A percentile compares a stretch with the other conserved stretches of the same genome.
Evolutionary conservation across 257 asterid species (phyloP).

Genomic region (Eucommia ulmoides): DNA sequence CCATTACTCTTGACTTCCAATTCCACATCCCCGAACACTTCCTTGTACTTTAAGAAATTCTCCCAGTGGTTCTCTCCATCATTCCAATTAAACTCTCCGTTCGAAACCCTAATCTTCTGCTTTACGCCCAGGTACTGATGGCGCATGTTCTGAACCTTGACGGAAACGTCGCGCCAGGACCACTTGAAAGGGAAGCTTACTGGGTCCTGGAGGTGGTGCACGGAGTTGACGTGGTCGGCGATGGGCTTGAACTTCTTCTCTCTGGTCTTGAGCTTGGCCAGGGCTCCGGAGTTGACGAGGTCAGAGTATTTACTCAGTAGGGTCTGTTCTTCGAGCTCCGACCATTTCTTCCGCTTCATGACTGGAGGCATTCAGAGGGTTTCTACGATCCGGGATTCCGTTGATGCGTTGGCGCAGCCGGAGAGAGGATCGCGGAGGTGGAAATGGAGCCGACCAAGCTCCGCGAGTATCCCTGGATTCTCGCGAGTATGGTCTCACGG

Average conservation of each 20-base stretch:
- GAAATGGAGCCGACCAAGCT: no score
- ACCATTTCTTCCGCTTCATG: constrained; percentile 99
- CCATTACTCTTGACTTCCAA: constrained; percentile 29
- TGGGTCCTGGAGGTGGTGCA: constrained; percentile 72
- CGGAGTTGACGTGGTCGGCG: constrained; percentile 76
- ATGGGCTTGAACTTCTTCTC: constrained; percentile 95
- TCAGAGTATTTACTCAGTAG: constrained; percentile 64
- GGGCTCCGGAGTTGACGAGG: constrained; percentile 49
- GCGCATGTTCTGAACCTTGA: constrained; percentile 94
- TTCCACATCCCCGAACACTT: constrained; percentile 87
- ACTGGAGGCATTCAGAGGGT: neutral
- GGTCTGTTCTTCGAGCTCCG: constrained; percentile 81
- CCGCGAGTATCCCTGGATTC: no score
- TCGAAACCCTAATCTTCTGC: constrained; percentile 67
- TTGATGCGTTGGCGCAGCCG: neutral
- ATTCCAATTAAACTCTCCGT: constrained; percentile 61
- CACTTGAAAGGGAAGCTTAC: constrained; percentile 76
- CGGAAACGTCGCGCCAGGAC: constrained; percentile 97
- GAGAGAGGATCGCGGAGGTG: constrained; percentile 8
- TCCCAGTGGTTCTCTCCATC: constrained; percentile 95
- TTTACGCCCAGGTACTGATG: constrained; percentile 93
- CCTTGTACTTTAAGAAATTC: constrained; percentile 69
- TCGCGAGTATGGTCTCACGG: no score
- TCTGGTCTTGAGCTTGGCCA: constrained; percentile 82
- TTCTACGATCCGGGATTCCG: neutral